Percentiles rank a stretch among this genome's conserved stretches.
These are phyloP conservation scores for Cyclanthera cordifolia DNA, from an alignment of 306 rosid species.

Conservation along the genomic window DNA sequence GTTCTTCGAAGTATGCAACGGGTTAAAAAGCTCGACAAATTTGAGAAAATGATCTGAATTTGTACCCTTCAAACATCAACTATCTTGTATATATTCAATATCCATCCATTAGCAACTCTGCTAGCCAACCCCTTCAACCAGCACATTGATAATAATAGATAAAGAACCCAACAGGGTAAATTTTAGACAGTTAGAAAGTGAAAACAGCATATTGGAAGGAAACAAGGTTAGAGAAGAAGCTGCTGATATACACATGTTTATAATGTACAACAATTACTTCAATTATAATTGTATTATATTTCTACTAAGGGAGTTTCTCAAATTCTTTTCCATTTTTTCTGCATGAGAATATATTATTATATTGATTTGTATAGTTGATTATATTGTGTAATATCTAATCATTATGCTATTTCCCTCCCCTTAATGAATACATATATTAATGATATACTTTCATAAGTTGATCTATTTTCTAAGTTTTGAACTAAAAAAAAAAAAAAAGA, in stretches of 20 bases:
- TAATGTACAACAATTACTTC: background rate
- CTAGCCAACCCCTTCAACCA: background rate
- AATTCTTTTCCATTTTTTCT: too few species aligned
- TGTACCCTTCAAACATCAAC: slow-evolving; percentile 13
- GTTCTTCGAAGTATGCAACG: slow-evolving; percentile 59
- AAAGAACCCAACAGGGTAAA: background rate
- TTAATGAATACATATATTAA: too few species aligned
- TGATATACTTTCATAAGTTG: too few species aligned
- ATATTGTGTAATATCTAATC: too few species aligned
- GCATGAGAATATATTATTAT: too few species aligned
- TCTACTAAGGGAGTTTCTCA: background rate
- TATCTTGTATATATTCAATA: slow-evolving; percentile 4
- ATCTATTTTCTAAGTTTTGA: too few species aligned
- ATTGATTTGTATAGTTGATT: too few species aligned
- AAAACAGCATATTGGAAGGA: background rate
- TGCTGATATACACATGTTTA: background rate
- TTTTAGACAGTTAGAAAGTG: background rate
- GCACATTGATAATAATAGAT: background rate
- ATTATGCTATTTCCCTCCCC: too few species aligned
- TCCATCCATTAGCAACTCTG: background rate
- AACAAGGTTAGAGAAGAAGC: background rate
- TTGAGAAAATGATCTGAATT: slow-evolving; percentile 61
- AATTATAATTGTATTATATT: slow-evolving; percentile 3
- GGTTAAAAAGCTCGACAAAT: slow-evolving; percentile 59
- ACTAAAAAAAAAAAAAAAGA: too few species aligned